A percentile compares a stretch with the other conserved stretches of the same genome.
These are phyloP conservation scores for Trichoderma asperelloides DNA, from an alignment of 495 filamentous ascomycete species.

Conservation along the genomic window DNA sequence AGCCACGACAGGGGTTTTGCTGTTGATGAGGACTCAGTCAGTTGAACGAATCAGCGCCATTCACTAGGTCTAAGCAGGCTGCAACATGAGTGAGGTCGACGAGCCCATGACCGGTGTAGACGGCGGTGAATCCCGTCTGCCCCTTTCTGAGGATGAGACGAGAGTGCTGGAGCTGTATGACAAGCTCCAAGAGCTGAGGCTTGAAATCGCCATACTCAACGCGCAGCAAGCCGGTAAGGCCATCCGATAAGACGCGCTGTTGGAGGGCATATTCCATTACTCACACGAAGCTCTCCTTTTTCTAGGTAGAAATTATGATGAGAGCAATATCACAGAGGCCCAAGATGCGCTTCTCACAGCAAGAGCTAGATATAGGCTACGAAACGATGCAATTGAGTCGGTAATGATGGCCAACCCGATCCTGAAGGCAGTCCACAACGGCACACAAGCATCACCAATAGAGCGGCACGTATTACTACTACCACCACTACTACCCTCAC, in stretches of 20 bases:
- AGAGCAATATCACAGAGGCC: constrained; percentile 38
- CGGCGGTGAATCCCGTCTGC: constrained; percentile 23
- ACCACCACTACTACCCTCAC: constrained; percentile 5
- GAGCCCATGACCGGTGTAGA: constrained; percentile 2
- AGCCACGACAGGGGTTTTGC: background rate
- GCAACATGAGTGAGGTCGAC: background rate
- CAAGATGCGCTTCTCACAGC: constrained; percentile 61
- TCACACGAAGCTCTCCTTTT: background rate
- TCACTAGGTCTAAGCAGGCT: background rate
- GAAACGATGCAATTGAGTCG: constrained; percentile 54
- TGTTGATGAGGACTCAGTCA: background rate
- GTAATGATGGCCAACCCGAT: constrained; percentile 63
- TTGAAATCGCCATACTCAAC: constrained; percentile 60
- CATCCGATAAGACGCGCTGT: background rate
- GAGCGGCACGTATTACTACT: constrained; percentile 47
- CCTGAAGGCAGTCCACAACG: constrained; percentile 66
- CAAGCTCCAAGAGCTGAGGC: constrained; percentile 56
- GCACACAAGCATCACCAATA: constrained; percentile 50
- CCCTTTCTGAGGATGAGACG: constrained; percentile 52
- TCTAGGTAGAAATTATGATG: constrained; percentile 6
- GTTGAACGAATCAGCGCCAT: background rate
- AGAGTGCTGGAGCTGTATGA: constrained; percentile 59
- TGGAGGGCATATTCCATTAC: background rate
- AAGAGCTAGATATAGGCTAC: constrained; percentile 56
- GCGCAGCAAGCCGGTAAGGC: constrained; percentile 34